Percentiles rank a stretch among this genome's conserved stretches.
phyloP scores from a whole-genome alignment of 805 yeast genomes.

The Lachancea meyersii region DNA sequence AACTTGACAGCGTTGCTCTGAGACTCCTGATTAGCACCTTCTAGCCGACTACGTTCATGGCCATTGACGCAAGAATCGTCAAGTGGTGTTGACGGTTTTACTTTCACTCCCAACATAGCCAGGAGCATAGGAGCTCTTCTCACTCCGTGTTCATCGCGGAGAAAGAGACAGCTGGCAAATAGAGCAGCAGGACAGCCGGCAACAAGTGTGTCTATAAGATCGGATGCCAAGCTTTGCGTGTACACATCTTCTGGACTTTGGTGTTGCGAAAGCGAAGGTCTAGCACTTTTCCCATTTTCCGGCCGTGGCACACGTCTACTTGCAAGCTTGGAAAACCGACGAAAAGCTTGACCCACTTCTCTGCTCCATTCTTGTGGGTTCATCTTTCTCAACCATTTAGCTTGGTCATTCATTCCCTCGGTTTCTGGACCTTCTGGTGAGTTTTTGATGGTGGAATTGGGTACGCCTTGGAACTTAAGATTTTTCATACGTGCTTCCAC shows the following conservation, averaged over 20 bases:
- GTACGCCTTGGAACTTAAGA: slow-evolving; percentile 27
- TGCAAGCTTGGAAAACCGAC: slow-evolving; percentile 20
- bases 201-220: slow-evolving; percentile 46
- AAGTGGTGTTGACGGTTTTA: slow-evolving; percentile 44
- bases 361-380: slow-evolving; percentile 23
- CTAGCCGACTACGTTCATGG: background rate
- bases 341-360: slow-evolving; percentile 28
- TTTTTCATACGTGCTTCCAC: slow-evolving; percentile 28
- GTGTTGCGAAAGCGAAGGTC: background rate
- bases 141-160: slow-evolving; percentile 68
- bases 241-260: slow-evolving; percentile 14
- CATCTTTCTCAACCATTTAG: slow-evolving; percentile 5
- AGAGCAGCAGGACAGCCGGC: slow-evolving; percentile 71
- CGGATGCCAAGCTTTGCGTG: slow-evolving; percentile 33
- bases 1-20: slow-evolving; percentile 37
- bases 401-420: slow-evolving; percentile 6
- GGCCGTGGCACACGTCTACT: slow-evolving; percentile 6
- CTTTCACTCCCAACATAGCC: slow-evolving; percentile 61
- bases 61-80: background rate
- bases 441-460: slow-evolving; percentile 21
- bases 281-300: background rate
- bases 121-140: slow-evolving; percentile 78
- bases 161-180: slow-evolving; percentile 65
- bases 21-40: slow-evolving; percentile 1
- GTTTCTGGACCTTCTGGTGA: background rate